Evolutionary conservation across 768 basidiomycete genomes (phyloP).

Genomic region (Mycena vitilis): DNA sequence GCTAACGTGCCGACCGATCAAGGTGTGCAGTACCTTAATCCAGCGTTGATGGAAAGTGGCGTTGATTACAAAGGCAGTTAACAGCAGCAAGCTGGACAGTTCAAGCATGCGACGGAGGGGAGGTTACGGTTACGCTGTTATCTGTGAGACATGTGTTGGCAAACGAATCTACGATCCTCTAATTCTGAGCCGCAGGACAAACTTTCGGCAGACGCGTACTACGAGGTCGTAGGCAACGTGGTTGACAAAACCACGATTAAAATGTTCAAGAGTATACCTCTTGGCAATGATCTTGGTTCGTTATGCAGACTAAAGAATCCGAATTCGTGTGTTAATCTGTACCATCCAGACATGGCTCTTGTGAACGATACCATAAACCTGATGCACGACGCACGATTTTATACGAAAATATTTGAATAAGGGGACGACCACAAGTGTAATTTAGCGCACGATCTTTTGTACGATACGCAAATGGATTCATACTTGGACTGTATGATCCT

Average conservation of each 20-base stretch:
- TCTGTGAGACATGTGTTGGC: neutral
- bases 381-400: slow-evolving; percentile 33
- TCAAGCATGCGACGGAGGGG: slow-evolving; percentile 29
- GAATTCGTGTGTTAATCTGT: neutral
- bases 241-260: slow-evolving; percentile 18
- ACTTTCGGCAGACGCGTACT: slow-evolving; percentile 12
- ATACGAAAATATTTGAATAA: slow-evolving; percentile 18
- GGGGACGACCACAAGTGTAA: neutral
- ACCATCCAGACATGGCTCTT: slow-evolving; percentile 20
- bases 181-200: neutral
- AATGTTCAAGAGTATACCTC: neutral
- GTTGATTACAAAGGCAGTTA: neutral
- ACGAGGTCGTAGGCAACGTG: slow-evolving; percentile 25
- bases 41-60: neutral
- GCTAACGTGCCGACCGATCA: slow-evolving; percentile 21
- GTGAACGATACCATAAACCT: slow-evolving; percentile 28
- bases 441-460: slow-evolving; percentile 11
- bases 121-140: slow-evolving; percentile 16
- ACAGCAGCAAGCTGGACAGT: slow-evolving; percentile 17
- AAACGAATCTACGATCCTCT: neutral
- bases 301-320: neutral
- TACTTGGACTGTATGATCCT: no score
- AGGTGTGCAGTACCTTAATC: neutral
- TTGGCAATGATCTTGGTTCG: slow-evolving; percentile 24
- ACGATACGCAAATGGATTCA: neutral